These are phyloP conservation scores for Nitzschia sp. DNA, from an alignment of 108 stramenopile species.

Conservation along the genomic window DNA sequence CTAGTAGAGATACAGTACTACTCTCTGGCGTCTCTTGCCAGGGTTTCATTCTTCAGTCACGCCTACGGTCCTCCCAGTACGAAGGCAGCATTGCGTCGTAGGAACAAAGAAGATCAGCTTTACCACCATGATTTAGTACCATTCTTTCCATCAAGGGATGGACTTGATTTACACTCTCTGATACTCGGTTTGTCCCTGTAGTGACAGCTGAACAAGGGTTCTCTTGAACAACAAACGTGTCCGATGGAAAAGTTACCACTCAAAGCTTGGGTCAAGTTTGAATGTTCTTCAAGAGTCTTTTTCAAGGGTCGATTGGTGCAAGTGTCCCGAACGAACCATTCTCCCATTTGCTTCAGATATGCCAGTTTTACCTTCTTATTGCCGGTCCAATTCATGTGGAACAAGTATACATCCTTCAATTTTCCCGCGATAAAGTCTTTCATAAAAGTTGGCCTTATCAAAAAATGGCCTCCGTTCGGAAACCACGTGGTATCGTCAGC, in stretches of 20 bases:
- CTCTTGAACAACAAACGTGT: conserved; percentile 43
- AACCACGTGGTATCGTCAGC: conserved; percentile 56
- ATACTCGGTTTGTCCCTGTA: conserved; percentile 69
- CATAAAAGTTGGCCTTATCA: conserved; percentile 32
- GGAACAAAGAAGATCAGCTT: too few relatives aligned
- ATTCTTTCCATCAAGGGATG: neutral
- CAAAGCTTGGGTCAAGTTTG: too few relatives aligned
- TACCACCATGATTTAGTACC: neutral
- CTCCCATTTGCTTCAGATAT: conserved; percentile 70
- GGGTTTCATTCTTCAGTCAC: too few relatives aligned
- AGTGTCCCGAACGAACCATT: conserved; percentile 54
- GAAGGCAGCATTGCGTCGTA: too few relatives aligned
- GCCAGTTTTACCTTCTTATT: conserved; percentile 56
- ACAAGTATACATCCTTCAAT: conserved; percentile 26
- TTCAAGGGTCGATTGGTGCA: conserved; percentile 10
- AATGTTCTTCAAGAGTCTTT: neutral
- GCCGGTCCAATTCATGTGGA: conserved; percentile 83
- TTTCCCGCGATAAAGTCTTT: conserved; percentile 4
- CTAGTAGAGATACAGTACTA: too few relatives aligned
- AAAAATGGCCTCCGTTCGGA: conserved; percentile 56
- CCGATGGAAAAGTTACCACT: conserved; percentile 2
- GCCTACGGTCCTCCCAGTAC: too few relatives aligned
- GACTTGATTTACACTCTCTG: neutral
- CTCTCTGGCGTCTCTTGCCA: too few relatives aligned
- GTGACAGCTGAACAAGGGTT: conserved; percentile 50